Evolutionary conservation across 768 basidiomycete species (phyloP), one percentile per base, ranked within the genome.

Genomic region (Trametes punicea): DNA sequence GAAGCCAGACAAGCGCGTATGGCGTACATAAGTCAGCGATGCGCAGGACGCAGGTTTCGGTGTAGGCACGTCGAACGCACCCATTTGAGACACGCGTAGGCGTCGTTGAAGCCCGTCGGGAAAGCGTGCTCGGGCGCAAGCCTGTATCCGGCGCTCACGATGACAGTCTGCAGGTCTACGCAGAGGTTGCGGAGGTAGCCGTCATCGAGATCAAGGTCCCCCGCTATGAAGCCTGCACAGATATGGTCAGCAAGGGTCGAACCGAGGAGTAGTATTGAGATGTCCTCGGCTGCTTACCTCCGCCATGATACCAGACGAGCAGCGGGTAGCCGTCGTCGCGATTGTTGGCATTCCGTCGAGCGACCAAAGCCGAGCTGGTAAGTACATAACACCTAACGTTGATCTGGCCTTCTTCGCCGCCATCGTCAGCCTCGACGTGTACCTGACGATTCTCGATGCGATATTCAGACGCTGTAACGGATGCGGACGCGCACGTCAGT

Each of bases 61-160:
- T 13, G 25, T 27, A 23, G 11, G 4, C 15, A 13, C 23, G 13
- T 15, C 13, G 8, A 7, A 41, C 51, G 25, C 50, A 62, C 63
- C 62, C 64, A 62, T 64, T 63, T 62, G 21, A 68, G 29, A 10
- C 62, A 59, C 4, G 52, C 47, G 11, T 51, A 62, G 25, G 55
- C 53, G 41, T 67, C 68, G 27, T 69, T 62, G 26, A 62, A 31
- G 6, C 51, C 51, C 18, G 53, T 57, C 13, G 63, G 65, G 45
- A 57, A 64, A 4, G 52, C 39, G 29, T 67, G 56, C n/a, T 63
- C 60, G 7, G 62, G 66, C 11, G 61, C 54, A 4, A 57, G 25
- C 23, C 63, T 56, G 30, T 48, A 55, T 11, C 42, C 51, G n/a
- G 46, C 51, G 25, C 18, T 45, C 26, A 52, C 40, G 23, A 51